phyloP scores from a whole-genome alignment of 2,329 filamentous ascomycete species.

The Penicillium sp. region DNA sequence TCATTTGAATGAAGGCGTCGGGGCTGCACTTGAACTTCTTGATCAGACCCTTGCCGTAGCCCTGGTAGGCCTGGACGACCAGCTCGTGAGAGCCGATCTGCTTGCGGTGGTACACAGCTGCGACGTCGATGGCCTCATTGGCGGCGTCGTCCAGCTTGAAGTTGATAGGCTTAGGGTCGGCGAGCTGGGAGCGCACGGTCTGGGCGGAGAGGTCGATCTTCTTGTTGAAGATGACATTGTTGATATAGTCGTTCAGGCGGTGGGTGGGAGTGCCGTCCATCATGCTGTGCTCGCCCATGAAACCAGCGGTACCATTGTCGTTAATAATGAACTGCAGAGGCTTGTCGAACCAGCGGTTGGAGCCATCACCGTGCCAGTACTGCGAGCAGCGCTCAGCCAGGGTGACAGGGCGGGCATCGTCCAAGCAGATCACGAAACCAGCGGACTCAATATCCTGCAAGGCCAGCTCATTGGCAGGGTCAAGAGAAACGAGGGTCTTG shows the following conservation, averaged over 20 bases:
- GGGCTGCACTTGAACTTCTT: conserved; percentile 99
- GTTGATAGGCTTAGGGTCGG: conserved; percentile 73
- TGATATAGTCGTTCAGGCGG: conserved; percentile 90
- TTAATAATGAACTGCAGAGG: conserved; percentile 97
- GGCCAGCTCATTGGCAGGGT: conserved; percentile 72
- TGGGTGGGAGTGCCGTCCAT: conserved; percentile 99
- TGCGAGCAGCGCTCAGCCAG: conserved; percentile 91
- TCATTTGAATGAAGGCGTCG: conserved; percentile 96
- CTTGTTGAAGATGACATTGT: conserved; percentile 88
- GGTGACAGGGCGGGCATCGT: conserved; percentile 87
- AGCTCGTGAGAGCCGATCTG: conserved; percentile 88
- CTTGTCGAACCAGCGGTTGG: conserved; percentile 98
- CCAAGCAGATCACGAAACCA: conserved; percentile 88
- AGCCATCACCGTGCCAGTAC: conserved; percentile 97
- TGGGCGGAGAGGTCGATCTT: conserved; percentile 87
- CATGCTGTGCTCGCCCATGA: conserved; percentile 99
- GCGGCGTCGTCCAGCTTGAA: conserved; percentile 77
- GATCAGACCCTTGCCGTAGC: conserved; percentile 96
- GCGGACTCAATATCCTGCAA: conserved; percentile 82
- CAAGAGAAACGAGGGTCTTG: conserved; percentile 70
- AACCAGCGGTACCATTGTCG: conserved; percentile 95
- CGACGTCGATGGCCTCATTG: conserved; percentile 73
- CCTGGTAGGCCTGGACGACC: conserved; percentile 91
- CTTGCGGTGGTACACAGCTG: conserved; percentile 73
- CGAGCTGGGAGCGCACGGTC: conserved; percentile 73